Evolutionary conservation across 2,329 filamentous ascomycete species (phyloP).

Genomic region (Aspergillus fructus): DNA sequence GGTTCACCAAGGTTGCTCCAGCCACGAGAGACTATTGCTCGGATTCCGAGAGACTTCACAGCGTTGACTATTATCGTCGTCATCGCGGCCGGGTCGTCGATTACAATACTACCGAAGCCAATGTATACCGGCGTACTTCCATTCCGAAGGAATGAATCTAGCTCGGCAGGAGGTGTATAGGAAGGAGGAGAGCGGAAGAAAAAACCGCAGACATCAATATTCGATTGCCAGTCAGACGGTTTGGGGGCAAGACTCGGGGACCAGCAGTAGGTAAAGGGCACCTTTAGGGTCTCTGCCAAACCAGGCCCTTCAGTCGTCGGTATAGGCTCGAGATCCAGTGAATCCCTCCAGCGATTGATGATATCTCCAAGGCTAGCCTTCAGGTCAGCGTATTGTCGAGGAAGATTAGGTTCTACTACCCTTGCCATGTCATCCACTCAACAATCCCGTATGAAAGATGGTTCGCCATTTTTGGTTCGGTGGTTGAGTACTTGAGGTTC

Average conservation of each 20-base stretch:
- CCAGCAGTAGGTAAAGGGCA: conserved; percentile 50
- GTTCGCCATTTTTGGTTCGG: conserved; percentile 33
- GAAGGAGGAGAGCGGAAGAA: too few species aligned
- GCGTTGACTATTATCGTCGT: too few species aligned
- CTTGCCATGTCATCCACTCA: conserved; percentile 53
- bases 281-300: conserved; percentile 35
- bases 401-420: conserved; percentile 19
- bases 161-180: too few species aligned
- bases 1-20: too few species aligned
- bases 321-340: conserved; percentile 32
- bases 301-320: conserved; percentile 32
- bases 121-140: too few species aligned
- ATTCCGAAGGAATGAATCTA: too few species aligned
- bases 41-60: too few species aligned
- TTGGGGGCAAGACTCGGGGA: conserved; percentile 43
- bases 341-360: conserved; percentile 46
- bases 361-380: conserved; percentile 39
- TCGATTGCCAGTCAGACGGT: conserved; percentile 39
- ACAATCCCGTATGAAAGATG: conserved; percentile 50
- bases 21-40: too few species aligned
- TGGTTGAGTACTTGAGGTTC: conserved; percentile 37
- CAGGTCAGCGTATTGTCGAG: too few species aligned
- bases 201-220: too few species aligned
- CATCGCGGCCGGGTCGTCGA: too few species aligned
- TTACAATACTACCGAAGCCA: too few species aligned